Evolutionary conservation across 179 eudicot species (phyloP), one percentile per base, ranked within the genome.

Genomic region (Silene noctiflora): DNA sequence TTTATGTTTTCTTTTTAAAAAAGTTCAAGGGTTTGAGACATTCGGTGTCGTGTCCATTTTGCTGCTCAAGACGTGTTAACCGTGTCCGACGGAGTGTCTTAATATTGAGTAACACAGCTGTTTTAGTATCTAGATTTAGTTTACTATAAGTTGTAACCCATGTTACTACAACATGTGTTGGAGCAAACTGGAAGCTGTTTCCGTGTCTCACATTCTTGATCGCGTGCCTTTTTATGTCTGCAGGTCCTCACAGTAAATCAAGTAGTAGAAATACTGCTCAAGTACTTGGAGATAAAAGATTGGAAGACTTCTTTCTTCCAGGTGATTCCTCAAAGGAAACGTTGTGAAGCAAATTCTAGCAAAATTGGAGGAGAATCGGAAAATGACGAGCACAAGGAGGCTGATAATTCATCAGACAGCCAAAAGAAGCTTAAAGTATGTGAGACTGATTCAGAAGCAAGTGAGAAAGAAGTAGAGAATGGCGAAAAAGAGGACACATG

Each of bases 191-290:
- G 11, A 24, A 61, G 17, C 6, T 11, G 4, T 51, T 1, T 42
- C 3, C 4, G 39, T 16, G 6, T 20, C 31, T 3, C 12, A 1
- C 2, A 44, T 55, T 14, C 9, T 8, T 65, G 10, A 21, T 14
- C 5, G 0, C 25, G 6, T 3, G 10, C 7, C 22, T 27, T 7
- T 42, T 29, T 66, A 2, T 77, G 72, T 22, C 12, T 74, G 73
- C 83, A 93, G 96, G 98, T 90, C 66, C 94, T 94, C 20, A 94
- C 98, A 0, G 98, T 94, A 74, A 94, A 94, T 81, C 97, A 94
- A 87, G 98, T 94, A 75, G 77, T 90, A 75, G 98, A 94, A 86
- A 92, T 94, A 82, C 82, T 94, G 62, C 93, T 94, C 71, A 89
- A 87, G 88, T 94, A 83, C 86, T 75, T 92, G 85, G 98, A 92